These are phyloP conservation scores for Aspergillaceae sp. DNA, from an alignment of 2,329 filamentous ascomycete genomes.

Conservation along the genomic window DNA sequence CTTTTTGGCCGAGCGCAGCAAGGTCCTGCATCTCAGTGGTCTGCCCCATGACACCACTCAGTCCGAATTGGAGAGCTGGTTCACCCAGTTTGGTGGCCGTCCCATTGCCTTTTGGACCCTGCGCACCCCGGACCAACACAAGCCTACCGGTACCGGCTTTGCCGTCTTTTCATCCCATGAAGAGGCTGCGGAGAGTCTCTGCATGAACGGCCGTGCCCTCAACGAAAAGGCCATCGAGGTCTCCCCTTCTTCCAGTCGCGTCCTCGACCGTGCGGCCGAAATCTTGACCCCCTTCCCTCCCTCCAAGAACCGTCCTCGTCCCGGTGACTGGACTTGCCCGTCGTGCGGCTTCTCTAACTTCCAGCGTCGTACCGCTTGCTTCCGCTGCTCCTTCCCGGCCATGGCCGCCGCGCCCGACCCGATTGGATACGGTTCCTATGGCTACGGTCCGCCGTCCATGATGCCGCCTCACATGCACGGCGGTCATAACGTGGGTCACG, in stretches of 20 bases:
- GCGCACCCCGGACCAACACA: constrained; percentile 95
- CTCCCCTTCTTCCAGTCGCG: constrained; percentile 91
- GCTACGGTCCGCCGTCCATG: constrained; percentile 62
- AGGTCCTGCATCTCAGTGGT: constrained; percentile 96
- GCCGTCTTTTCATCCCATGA: constrained; percentile 98
- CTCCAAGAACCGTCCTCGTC: constrained; percentile 94
- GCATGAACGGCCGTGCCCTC: constrained; percentile 96
- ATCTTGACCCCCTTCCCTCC: constrained; percentile 96
- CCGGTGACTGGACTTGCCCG: constrained; percentile 97
- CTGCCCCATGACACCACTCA: constrained; percentile 97
- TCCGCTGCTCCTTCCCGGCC: constrained; percentile 98
- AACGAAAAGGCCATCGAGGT: constrained; percentile 99
- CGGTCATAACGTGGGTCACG: constrained; percentile 50
- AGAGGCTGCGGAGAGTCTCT: constrained; percentile 95
- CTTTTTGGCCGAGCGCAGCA: constrained; percentile 92
- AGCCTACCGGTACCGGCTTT: constrained; percentile 97
- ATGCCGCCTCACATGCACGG: constrained; percentile 68
- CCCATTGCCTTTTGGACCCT: constrained; percentile 99
- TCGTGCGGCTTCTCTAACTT: constrained; percentile 99
- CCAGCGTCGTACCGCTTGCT: constrained; percentile 94
- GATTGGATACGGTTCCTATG: constrained; percentile 57
- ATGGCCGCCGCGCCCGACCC: constrained; percentile 72
- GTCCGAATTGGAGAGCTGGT: constrained; percentile 98
- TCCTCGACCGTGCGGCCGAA: constrained; percentile 88
- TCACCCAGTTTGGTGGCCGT: constrained; percentile 94